A percentile compares a stretch with the other conserved stretches of the same genome.
Evolutionary conservation across 768 basidiomycete genomes (phyloP).

Genomic region (Lactarius psammicola): DNA sequence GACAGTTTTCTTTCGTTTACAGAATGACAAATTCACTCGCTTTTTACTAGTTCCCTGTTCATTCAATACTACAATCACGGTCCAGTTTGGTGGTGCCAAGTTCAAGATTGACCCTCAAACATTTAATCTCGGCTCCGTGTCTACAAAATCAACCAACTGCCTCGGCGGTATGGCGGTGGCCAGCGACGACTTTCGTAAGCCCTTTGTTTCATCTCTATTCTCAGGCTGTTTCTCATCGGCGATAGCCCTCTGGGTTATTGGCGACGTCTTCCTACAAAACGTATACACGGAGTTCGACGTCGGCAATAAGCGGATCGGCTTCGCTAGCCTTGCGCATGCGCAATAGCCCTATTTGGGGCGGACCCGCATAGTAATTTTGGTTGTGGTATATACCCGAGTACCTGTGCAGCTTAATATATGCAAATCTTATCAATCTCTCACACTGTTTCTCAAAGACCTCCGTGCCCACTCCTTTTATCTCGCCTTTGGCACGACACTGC

Average conservation of each 20-base stretch:
- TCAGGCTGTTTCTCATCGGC: too few relatives aligned
- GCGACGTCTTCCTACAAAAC: conserved; percentile 15
- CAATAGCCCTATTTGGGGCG: too few relatives aligned
- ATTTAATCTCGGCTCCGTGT: conserved; percentile 35
- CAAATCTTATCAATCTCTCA: too few relatives aligned
- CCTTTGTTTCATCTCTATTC: neutral
- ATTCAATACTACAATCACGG: conserved; percentile 27
- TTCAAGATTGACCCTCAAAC: conserved; percentile 31
- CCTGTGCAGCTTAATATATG: too few relatives aligned
- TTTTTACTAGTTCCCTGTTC: conserved; percentile 30
- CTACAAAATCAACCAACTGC: conserved; percentile 19
- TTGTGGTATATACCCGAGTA: too few relatives aligned
- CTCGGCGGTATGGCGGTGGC: conserved; percentile 22
- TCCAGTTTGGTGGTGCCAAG: conserved; percentile 34
- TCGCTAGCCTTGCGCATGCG: too few relatives aligned
- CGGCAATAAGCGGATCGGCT: conserved; percentile 22
- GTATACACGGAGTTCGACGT: conserved; percentile 19
- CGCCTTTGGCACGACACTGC: too few relatives aligned
- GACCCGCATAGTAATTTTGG: too few relatives aligned
- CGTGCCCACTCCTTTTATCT: too few relatives aligned
- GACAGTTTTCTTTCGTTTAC: neutral
- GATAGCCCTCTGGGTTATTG: conserved; percentile 4
- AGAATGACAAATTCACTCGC: neutral
- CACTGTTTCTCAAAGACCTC: too few relatives aligned
- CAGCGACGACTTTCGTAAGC: neutral